Percentiles rank a stretch among this genome's conserved stretches.
These are phyloP conservation scores for Colletotrichum simmondsii DNA, from an alignment of 2,329 filamentous ascomycete genomes.

Conservation along the genomic window DNA sequence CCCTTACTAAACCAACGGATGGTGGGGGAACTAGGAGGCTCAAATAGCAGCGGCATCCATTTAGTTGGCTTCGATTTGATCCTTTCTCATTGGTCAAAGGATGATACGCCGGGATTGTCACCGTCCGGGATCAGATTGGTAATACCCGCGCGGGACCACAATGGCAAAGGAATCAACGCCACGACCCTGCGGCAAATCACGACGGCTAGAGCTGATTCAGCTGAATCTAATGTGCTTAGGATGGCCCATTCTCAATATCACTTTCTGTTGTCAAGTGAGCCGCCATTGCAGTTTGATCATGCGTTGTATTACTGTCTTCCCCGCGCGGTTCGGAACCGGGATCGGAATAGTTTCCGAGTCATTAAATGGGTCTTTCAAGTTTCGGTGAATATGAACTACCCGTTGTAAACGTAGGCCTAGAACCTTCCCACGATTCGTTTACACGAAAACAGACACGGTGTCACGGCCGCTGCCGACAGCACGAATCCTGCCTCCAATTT, in stretches of 20 bases:
- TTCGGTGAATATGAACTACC: background rate
- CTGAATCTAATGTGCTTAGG: background rate
- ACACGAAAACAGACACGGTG: slow-evolving; percentile 49
- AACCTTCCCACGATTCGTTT: background rate
- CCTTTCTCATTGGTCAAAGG: slow-evolving; percentile 3
- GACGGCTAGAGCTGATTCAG: background rate
- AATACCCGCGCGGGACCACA: slow-evolving; percentile 32
- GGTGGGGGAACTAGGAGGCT: background rate
- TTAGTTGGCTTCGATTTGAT: background rate
- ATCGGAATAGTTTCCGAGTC: background rate
- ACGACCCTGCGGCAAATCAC: background rate
- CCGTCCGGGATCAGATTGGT: slow-evolving; percentile 30
- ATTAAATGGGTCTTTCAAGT: background rate
- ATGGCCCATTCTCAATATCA: background rate
- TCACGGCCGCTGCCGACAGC: slow-evolving; percentile 60
- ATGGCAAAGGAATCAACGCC: background rate
- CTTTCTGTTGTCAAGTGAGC: background rate
- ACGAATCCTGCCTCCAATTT: slow-evolving; percentile 66
- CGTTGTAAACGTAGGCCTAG: background rate
- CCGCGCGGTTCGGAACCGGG: background rate
- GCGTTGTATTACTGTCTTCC: background rate
- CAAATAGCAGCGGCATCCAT: slow-evolving; percentile 15
- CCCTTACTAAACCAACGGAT: background rate
- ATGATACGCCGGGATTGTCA: background rate
- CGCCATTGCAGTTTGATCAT: background rate